Evolutionary conservation across 805 yeast genomes (phyloP).

Genomic region (Sugiyamaella americana): DNA sequence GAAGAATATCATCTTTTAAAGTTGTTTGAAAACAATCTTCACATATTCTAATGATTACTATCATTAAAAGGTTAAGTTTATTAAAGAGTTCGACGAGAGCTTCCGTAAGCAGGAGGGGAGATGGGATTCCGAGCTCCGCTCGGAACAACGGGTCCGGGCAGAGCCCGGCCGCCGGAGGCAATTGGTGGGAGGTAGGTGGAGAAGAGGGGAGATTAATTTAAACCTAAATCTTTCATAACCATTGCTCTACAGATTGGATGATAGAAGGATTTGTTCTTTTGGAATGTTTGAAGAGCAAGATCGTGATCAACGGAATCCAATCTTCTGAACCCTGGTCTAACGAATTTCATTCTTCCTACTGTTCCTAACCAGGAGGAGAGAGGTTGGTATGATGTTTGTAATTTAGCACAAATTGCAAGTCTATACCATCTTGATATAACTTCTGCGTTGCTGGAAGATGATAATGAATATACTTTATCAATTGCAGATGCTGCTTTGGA

Average conservation of each 20-base stretch:
- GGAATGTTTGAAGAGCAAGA: slow-evolving; percentile 62
- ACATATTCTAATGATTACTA: no score
- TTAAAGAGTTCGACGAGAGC: no score
- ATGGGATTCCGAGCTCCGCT: no score
- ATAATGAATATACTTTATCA: slow-evolving; percentile 40
- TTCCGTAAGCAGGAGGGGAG: no score
- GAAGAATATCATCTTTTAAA: no score
- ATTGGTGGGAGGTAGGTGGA: no score
- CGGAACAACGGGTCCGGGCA: no score
- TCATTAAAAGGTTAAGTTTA: no score
- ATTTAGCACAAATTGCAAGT: slow-evolving; percentile 53
- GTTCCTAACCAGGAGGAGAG: slow-evolving; percentile 83
- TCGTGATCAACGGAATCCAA: slow-evolving; percentile 58
- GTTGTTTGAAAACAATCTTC: no score
- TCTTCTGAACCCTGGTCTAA: slow-evolving; percentile 74
- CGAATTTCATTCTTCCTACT: slow-evolving; percentile 92
- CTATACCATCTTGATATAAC: slow-evolving; percentile 72
- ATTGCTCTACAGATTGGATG: slow-evolving; percentile 81
- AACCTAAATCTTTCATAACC: slow-evolving; percentile 76
- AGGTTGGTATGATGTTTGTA: slow-evolving; percentile 40
- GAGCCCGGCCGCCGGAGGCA: no score
- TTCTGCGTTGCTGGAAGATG: slow-evolving; percentile 66
- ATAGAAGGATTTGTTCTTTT: slow-evolving; percentile 50
- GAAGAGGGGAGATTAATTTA: no score
- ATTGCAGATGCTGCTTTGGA: slow-evolving; percentile 33